phyloP scores from a whole-genome alignment of 768 basidiomycete species.

The Dioszegia hungarica region DNA sequence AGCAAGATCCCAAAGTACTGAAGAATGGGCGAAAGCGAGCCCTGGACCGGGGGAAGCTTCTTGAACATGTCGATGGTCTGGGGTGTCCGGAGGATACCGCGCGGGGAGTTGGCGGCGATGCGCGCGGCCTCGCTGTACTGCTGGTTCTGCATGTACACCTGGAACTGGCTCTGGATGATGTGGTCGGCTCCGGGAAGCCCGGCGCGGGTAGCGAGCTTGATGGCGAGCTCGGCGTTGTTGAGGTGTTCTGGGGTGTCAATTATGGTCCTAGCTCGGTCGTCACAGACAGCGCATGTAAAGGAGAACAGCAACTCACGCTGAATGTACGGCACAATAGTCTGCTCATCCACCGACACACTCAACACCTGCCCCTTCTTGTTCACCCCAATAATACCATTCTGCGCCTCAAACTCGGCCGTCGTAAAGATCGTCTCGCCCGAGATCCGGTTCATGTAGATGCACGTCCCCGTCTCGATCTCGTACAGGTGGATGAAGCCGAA shows the following conservation, averaged over 20 bases:
- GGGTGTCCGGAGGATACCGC: slow-evolving; percentile 88
- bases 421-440: slow-evolving; percentile 99
- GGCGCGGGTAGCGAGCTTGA: slow-evolving; percentile 92
- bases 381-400: slow-evolving; percentile 94
- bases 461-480: slow-evolving; percentile 92
- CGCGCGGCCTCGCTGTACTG: slow-evolving; percentile 94
- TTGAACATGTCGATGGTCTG: slow-evolving; percentile 98
- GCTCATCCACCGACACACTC: slow-evolving; percentile 93
- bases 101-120: slow-evolving; percentile 92
- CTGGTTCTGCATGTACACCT: slow-evolving; percentile 78
- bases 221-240: slow-evolving; percentile 95
- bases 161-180: slow-evolving; percentile 89
- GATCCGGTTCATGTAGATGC: slow-evolving; percentile 99
- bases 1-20: slow-evolving; percentile 98
- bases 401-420: slow-evolving; percentile 89
- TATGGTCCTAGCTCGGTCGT: background rate
- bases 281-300: too few relatives aligned
- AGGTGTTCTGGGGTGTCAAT: slow-evolving; percentile 55
- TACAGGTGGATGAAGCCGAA: slow-evolving; percentile 99
- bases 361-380: slow-evolving; percentile 99
- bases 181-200: slow-evolving; percentile 97
- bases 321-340: slow-evolving; percentile 92
- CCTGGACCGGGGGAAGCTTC: slow-evolving; percentile 80
- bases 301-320: slow-evolving; percentile 60
- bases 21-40: slow-evolving; percentile 87